These are phyloP conservation scores for Coemansia sp. DNA, from an alignment of 192 early-diverging fungal species.

Conservation along the genomic window DNA sequence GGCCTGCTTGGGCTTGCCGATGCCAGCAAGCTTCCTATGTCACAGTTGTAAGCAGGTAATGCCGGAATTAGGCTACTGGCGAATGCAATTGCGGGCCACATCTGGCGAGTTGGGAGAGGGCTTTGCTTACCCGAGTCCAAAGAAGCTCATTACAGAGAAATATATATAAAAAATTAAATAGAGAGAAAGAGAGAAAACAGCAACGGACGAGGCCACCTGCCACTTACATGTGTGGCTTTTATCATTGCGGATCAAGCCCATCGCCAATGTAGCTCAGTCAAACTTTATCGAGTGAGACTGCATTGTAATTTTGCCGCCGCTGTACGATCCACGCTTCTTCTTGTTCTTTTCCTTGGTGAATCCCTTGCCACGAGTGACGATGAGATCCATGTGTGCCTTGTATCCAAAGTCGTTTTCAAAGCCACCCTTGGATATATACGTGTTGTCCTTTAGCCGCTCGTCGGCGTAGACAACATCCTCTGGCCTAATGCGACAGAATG, in stretches of 20 bases:
- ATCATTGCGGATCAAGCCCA: not conserved
- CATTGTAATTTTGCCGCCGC: constrained; percentile 88
- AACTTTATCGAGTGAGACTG: constrained; percentile 92
- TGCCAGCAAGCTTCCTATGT: constrained; percentile 51
- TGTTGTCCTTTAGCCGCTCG: constrained; percentile 85
- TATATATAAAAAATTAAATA: not conserved
- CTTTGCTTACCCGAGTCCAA: constrained; percentile 52
- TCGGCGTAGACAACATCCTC: constrained; percentile 83
- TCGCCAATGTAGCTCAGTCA: constrained; percentile 8
- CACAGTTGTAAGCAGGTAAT: not conserved
- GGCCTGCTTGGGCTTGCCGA: constrained; percentile 55
- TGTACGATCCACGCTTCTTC: constrained; percentile 95
- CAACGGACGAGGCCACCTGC: not conserved
- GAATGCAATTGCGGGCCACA: not conserved
- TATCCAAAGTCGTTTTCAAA: constrained; percentile 79
- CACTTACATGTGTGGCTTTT: not conserved
- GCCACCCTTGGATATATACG: constrained; percentile 73
- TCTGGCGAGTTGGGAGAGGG: not conserved
- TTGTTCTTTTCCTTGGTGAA: constrained; percentile 97
- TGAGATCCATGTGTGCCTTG: constrained; percentile 92
- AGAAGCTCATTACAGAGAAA: constrained; percentile 49
- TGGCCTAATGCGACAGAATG: constrained; percentile 83
- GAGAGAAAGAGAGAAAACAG: not conserved
- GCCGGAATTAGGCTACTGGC: not conserved
- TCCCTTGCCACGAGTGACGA: constrained; percentile 86